Conservation (phyloP, 2,329 filamentous ascomycete genomes). For the Aureobasidium sp. region DNA sequence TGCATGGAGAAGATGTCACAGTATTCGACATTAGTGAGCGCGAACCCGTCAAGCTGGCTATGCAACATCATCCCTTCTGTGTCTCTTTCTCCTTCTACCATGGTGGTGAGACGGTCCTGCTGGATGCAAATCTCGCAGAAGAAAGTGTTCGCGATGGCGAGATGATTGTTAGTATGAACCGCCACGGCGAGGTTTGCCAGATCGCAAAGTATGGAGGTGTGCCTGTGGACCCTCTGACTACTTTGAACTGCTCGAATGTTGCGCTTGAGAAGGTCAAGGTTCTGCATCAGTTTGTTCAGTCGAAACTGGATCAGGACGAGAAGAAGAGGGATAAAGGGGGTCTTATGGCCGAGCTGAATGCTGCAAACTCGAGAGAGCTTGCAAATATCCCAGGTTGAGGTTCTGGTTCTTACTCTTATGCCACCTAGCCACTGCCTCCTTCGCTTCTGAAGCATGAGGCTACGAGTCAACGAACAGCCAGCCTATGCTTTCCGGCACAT, state of each 20-base stretch:
- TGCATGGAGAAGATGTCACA: constrained; percentile 75
- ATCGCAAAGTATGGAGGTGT: constrained; percentile 83
- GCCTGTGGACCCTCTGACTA: constrained; percentile 66
- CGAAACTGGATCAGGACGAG: constrained; percentile 65
- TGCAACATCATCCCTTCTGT: constrained; percentile 87
- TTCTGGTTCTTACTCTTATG: neutral
- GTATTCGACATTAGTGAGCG: constrained; percentile 78
- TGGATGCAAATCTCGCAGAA: constrained; percentile 67
- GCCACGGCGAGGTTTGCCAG: constrained; percentile 83
- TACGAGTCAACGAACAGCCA: neutral
- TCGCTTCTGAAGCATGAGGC: neutral
- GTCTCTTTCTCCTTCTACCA: constrained; percentile 77
- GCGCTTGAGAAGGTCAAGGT: constrained; percentile 75
- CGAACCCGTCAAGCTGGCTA: constrained; percentile 80
- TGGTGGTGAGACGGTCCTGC: constrained; percentile 58
- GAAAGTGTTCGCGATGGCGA: constrained; percentile 67
- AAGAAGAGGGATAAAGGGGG: constrained; percentile 72
- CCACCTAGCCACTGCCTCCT: neutral
- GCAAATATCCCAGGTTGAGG: constrained; percentile 14
- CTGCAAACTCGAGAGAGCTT: constrained; percentile 64
- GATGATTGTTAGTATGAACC: constrained; percentile 77
- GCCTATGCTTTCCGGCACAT: neutral
- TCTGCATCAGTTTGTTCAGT: constrained; percentile 64
- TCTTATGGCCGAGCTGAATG: constrained; percentile 67
- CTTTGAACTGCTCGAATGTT: constrained; percentile 67